Evolutionary conservation across 2,329 filamentous ascomycete genomes (phyloP), one percentile per base, ranked within the genome.

Genomic region (Phyllosticta citribraziliensis): DNA sequence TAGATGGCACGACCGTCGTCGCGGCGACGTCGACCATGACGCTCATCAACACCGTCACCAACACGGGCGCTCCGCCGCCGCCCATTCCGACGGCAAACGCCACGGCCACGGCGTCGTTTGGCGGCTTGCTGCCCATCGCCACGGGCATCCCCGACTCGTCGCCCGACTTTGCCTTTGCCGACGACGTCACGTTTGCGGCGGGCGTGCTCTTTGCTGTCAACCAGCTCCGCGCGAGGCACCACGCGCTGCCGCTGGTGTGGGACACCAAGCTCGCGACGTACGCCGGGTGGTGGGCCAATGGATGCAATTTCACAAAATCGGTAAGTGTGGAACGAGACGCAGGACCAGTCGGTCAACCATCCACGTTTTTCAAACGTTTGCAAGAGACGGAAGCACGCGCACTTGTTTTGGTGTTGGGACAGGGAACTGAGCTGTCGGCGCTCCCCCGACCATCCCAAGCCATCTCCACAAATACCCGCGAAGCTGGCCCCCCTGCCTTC

Each of bases 41-140:
- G 0, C 75, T 86, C 12, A 84, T 87, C 68, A 78, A 81, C 35
- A 84, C 83, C 1, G 72, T 73, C 2, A 74, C 84, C 61, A 73
- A 77, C 63, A 66, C 71, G 2, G 71, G 78, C 57, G 73, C 27
- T 30, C 27, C 27, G 27, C 27, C 27, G 33, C 11, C 33, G 14
- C 33, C 33, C 11, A 40, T 11, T 11, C 33, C 33, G 33, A 40
- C 33, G 33, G 33, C 33, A 6, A 40, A 40, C 12, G 33, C 33
- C 11, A 40, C 72, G 4, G 74, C 78, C 57, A 73, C 75, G 11
- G 33, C 69, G 70, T 8, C 52, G 11, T 40, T 40, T 40, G 33
- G 33, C 10, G 33, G 33, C 33, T 17, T 40, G 11, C 33, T 40
- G 11, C 33, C 33, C 14, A 40, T 40, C 33, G 33, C 33, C 11